Percentiles rank a stretch among this genome's conserved stretches.
Evolutionary conservation across 129 eudicot species (phyloP).

Genomic region (Heracleum sosnowskyi): DNA sequence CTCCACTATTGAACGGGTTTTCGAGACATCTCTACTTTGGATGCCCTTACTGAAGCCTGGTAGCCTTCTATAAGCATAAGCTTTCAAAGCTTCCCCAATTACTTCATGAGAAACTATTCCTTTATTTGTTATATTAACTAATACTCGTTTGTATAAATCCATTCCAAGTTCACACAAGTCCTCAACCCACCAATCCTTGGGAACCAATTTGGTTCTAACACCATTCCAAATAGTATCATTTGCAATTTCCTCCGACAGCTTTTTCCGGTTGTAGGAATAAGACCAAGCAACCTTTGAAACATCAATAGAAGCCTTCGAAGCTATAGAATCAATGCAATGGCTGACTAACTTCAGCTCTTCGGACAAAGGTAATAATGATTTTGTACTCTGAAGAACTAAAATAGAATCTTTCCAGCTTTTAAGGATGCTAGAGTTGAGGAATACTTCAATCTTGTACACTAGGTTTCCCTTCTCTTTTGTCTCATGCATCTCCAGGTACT

Average conservation of each 20-base stretch:
- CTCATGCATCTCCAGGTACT: conserved; percentile 87
- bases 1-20: conserved; percentile 49
- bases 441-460: conserved; percentile 76
- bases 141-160: conserved; percentile 58
- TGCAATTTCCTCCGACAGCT: conserved; percentile 56
- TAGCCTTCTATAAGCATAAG: conserved; percentile 57
- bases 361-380: conserved; percentile 38
- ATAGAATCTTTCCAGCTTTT: conserved; percentile 96
- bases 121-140: conserved; percentile 47
- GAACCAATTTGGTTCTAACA: conserved; percentile 52
- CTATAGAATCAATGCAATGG: conserved; percentile 66
- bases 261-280: conserved; percentile 66
- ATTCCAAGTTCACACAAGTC: conserved; percentile 83
- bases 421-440: conserved; percentile 66
- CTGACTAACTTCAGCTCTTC: conserved; percentile 69
- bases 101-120: conserved; percentile 53
- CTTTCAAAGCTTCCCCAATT: conserved; percentile 82
- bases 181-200: conserved; percentile 97
- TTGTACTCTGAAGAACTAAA: conserved; percentile 68
- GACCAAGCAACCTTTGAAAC: conserved; percentile 87
- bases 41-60: conserved; percentile 64
- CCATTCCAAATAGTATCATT: conserved; percentile 41
- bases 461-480: conserved; percentile 66
- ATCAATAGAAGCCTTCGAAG: conserved; percentile 66
- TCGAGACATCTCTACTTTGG: conserved; percentile 34